A percentile compares a stretch with the other conserved stretches of the same genome.
Conservation (phyloP, 805 yeast genomes). For the Ogataea pignaliae region DNA sequence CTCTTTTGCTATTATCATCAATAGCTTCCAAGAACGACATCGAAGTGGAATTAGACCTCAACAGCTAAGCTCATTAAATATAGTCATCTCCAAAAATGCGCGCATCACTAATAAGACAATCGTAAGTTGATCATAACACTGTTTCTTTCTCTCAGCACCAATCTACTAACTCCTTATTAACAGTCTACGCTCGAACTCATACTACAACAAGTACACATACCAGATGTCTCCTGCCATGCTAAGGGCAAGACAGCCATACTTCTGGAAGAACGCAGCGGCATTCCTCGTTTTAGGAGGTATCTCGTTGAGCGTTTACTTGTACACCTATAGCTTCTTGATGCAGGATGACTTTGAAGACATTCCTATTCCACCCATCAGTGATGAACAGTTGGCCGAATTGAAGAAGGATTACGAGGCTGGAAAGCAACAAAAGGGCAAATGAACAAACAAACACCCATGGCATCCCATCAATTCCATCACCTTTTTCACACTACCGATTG, state of each 20-base stretch:
- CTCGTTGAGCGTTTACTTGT: slow-evolving; percentile 61
- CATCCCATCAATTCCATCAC: neutral
- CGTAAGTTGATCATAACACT: slow-evolving; percentile 12
- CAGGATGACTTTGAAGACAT: slow-evolving; percentile 85
- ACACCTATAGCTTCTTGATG: slow-evolving; percentile 62
- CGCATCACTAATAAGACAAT: slow-evolving; percentile 18
- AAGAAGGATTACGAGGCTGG: slow-evolving; percentile 64
- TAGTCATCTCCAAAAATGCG: slow-evolving; percentile 17
- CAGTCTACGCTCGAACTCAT: slow-evolving; percentile 25
- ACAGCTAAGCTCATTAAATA: no score
- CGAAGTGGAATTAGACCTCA: no score
- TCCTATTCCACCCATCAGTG: slow-evolving; percentile 89
- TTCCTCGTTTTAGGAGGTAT: slow-evolving; percentile 57
- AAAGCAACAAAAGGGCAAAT: slow-evolving; percentile 16
- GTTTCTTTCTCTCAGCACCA: neutral
- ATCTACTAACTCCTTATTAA: slow-evolving; percentile 10
- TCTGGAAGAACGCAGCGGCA: slow-evolving; percentile 67
- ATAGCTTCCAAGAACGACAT: no score
- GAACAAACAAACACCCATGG: neutral
- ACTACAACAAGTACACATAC: slow-evolving; percentile 42
- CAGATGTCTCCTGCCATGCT: slow-evolving; percentile 90
- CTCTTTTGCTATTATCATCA: no score
- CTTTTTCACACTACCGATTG: neutral
- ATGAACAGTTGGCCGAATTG: slow-evolving; percentile 67
- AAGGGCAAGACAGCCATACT: slow-evolving; percentile 84